These are phyloP conservation scores for Tephrocybe rancida DNA, from an alignment of 768 basidiomycete species.

Conservation along the genomic window DNA sequence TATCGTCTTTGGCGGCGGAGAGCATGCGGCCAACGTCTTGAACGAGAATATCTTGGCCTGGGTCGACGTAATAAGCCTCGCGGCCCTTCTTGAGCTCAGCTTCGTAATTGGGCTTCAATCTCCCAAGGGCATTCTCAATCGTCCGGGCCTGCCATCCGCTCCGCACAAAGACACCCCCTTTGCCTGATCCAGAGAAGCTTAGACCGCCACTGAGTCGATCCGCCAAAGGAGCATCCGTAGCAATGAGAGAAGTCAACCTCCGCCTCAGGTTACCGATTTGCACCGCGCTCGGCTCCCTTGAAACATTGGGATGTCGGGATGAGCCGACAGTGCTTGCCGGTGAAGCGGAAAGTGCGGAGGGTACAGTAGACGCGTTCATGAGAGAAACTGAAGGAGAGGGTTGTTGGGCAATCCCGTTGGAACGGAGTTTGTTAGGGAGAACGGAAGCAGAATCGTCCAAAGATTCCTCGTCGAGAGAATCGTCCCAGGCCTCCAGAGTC, in stretches of 20 bases:
- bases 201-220: slow-evolving; percentile 77
- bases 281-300: slow-evolving; percentile 30
- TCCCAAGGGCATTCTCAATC: slow-evolving; percentile 52
- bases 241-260: slow-evolving; percentile 61
- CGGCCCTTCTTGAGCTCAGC: slow-evolving; percentile 34
- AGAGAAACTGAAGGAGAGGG: slow-evolving; percentile 43
- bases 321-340: slow-evolving; percentile 29
- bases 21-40: slow-evolving; percentile 66
- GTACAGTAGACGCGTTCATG: slow-evolving; percentile 24
- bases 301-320: slow-evolving; percentile 24
- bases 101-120: slow-evolving; percentile 33
- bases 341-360: slow-evolving; percentile 19
- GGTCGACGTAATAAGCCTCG: slow-evolving; percentile 29
- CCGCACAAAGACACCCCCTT: slow-evolving; percentile 74
- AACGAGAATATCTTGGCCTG: slow-evolving; percentile 54
- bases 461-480: slow-evolving; percentile 53
- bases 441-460: slow-evolving; percentile 32
- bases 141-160: slow-evolving; percentile 81
- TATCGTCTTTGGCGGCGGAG: slow-evolving; percentile 59
- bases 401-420: slow-evolving; percentile 37
- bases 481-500: slow-evolving; percentile 65
- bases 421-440: slow-evolving; percentile 24
- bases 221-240: slow-evolving; percentile 63
- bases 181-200: slow-evolving; percentile 74
- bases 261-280: slow-evolving; percentile 60